Percentiles rank a stretch among this genome's conserved stretches.
Evolutionary conservation across 805 yeast genomes (phyloP).

Genomic region (Schwanniomyces pseudopolymorphus): DNA sequence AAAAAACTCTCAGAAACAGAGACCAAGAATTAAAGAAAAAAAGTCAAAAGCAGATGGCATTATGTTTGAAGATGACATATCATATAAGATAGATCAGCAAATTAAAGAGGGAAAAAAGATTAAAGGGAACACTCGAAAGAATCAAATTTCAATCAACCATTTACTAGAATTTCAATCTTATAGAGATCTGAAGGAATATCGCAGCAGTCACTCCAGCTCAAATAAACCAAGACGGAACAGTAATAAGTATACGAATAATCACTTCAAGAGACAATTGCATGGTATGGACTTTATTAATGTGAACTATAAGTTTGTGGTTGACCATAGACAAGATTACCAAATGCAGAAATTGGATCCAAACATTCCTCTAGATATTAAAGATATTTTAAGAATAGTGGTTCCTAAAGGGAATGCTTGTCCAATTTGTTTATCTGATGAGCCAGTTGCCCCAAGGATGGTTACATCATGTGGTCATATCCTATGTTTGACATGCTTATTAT

Average conservation of each 20-base stretch:
- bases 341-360: slow-evolving; percentile 73
- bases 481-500: slow-evolving; percentile 78
- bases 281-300: slow-evolving; percentile 79
- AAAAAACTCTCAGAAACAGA: neutral
- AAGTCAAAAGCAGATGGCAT: neutral
- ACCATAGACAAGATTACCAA: slow-evolving; percentile 53
- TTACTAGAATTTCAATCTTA: slow-evolving; percentile 55
- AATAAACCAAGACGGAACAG: slow-evolving; percentile 13
- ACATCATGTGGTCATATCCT: slow-evolving; percentile 87
- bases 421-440: slow-evolving; percentile 80
- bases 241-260: slow-evolving; percentile 6
- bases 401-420: slow-evolving; percentile 84
- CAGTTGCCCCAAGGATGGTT: slow-evolving; percentile 92
- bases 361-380: slow-evolving; percentile 58
- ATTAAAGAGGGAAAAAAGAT: slow-evolving; percentile 11
- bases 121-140: slow-evolving; percentile 9
- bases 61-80: slow-evolving; percentile 6
- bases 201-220: slow-evolving; percentile 12
- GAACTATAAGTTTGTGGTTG: slow-evolving; percentile 80
- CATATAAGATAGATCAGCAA: slow-evolving; percentile 12
- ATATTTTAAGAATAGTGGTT: slow-evolving; percentile 70
- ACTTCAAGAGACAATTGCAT: slow-evolving; percentile 43
- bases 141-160: slow-evolving; percentile 48
- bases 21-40: slow-evolving; percentile 1
- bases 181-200: slow-evolving; percentile 38